Conservation (phyloP, 106 monocot species). For the Apostasia shenzhenica region DNA sequence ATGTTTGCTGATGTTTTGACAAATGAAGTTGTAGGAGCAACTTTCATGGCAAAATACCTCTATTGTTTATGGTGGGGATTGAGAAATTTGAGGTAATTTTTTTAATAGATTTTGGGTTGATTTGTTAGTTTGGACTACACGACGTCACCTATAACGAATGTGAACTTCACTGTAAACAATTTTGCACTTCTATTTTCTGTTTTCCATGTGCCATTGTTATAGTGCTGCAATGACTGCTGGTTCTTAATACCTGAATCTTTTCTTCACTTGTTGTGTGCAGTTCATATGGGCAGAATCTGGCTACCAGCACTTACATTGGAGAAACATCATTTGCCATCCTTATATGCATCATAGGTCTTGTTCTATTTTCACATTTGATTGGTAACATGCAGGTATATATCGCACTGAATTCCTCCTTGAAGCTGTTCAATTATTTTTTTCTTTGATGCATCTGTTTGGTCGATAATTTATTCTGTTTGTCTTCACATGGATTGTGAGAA, state of each 20-base stretch:
- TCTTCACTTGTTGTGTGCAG: constrained; percentile 26
- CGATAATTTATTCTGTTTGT: no score
- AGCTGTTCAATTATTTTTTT: not conserved
- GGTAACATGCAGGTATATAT: constrained; percentile 91
- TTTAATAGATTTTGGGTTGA: not conserved
- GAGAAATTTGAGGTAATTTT: constrained; percentile 61
- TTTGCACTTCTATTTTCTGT: no score
- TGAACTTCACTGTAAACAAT: no score
- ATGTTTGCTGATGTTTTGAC: constrained; percentile 70
- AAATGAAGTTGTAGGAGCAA: constrained; percentile 37
- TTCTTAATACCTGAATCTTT: not conserved
- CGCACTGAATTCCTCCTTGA: not conserved
- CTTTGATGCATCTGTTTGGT: not conserved
- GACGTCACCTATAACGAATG: no score
- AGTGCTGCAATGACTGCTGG: not conserved
- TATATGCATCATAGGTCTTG: constrained; percentile 70
- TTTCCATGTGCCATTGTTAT: not conserved
- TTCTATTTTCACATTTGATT: constrained; percentile 86
- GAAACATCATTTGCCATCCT: constrained; percentile 76
- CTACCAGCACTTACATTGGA: constrained; percentile 63
- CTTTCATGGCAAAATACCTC: constrained; percentile 69
- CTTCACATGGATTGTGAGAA: no score
- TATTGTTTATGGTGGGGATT: constrained; percentile 99
- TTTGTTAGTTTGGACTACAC: no score
- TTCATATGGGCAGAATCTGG: constrained; percentile 77